These are phyloP conservation scores for Gillenia trifoliata DNA, from an alignment of 306 rosid genomes.

Conservation along the genomic window DNA sequence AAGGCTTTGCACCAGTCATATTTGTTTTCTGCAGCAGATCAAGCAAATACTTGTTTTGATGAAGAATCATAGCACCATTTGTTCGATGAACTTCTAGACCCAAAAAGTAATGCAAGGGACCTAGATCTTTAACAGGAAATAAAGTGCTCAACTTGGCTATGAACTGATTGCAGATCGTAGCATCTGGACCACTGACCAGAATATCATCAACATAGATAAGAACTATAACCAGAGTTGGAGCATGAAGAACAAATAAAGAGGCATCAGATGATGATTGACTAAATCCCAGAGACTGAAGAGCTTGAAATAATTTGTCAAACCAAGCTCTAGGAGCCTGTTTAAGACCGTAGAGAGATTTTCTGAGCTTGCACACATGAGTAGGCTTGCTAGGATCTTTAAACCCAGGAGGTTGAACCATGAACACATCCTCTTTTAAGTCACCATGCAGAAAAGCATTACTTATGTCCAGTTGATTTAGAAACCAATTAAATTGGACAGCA, in stretches of 20 bases:
- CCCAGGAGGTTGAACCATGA: neutral
- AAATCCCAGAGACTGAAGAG: neutral
- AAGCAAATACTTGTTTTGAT: neutral
- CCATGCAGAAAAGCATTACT: neutral
- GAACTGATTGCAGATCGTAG: neutral
- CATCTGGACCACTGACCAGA: neutral
- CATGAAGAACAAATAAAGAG: neutral
- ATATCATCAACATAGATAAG: neutral
- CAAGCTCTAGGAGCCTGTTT: neutral
- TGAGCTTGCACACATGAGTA: neutral
- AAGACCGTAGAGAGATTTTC: neutral
- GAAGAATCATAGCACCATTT: neutral
- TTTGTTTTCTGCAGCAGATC: neutral
- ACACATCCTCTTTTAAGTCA: neutral
- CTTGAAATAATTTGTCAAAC: neutral
- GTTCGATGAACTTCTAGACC: neutral
- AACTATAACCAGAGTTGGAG: neutral
- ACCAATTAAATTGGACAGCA: neutral
- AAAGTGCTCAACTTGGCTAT: neutral
- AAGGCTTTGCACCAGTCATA: neutral
- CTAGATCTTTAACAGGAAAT: neutral
- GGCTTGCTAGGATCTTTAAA: neutral
- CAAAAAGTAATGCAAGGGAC: neutral
- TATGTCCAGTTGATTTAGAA: neutral
- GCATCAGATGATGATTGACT: neutral